Evolutionary conservation across 345 rosid species (phyloP).

Genomic region (Lepidium sativum): DNA sequence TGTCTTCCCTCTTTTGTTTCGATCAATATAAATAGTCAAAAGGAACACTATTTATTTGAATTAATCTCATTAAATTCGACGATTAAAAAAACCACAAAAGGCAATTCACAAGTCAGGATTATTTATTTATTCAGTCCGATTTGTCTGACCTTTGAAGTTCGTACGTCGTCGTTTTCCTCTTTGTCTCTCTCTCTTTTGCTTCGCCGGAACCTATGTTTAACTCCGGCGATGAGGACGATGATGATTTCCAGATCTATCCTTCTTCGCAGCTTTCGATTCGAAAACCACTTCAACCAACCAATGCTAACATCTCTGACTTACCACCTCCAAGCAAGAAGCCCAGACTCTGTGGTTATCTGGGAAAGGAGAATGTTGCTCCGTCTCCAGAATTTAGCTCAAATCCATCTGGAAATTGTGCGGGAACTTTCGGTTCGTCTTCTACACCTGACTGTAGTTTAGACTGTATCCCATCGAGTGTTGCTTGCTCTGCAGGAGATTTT

Average conservation of each 20-base stretch:
- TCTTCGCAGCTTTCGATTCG: conserved; percentile 33
- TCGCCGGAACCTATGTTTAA: conserved; percentile 10
- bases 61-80: neutral
- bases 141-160: neutral
- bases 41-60: neutral
- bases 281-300: conserved; percentile 28
- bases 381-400: neutral
- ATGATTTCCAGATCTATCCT: conserved; percentile 49
- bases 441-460: conserved; percentile 50
- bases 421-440: conserved; percentile 11
- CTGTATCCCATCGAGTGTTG: conserved; percentile 54
- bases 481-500: conserved; percentile 18
- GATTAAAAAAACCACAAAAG: neutral
- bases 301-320: conserved; percentile 10
- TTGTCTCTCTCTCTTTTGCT: neutral
- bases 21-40: neutral
- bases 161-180: conserved; percentile 6
- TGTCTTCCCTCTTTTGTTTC: neutral
- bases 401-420: neutral
- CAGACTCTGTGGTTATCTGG: conserved; percentile 18
- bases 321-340: conserved; percentile 38
- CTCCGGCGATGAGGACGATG: conserved; percentile 34
- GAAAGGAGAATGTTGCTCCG: conserved; percentile 42
- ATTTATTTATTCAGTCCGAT: no score
- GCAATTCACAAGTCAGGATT: neutral